Evolutionary conservation across 768 basidiomycete species (phyloP).

Genomic region (Serendipita sp.): DNA sequence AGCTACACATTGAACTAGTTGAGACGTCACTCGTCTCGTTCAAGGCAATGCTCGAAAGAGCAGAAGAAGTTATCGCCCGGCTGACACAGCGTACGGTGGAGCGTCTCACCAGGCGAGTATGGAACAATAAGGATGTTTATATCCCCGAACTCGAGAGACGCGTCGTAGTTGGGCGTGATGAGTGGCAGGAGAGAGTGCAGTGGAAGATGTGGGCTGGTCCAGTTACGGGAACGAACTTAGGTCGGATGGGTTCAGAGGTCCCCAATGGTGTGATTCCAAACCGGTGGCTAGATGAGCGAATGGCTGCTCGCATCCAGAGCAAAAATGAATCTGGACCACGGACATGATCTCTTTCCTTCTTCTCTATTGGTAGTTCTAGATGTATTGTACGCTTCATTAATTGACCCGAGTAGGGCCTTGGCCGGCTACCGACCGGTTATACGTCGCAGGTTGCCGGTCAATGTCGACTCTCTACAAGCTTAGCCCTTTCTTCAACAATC

Average conservation of each 20-base stretch:
- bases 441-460: constrained; percentile 11
- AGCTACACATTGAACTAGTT: not conserved
- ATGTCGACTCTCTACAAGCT: constrained; percentile 1
- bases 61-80: not conserved
- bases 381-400: not conserved
- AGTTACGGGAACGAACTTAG: not conserved
- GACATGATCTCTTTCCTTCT: not conserved
- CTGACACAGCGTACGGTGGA: not conserved
- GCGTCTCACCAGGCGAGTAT: not conserved
- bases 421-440: not conserved
- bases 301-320: not conserved
- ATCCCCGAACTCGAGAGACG: not conserved
- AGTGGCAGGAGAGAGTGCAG: not conserved
- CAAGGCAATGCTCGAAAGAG: not conserved
- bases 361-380: too few species aligned
- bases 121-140: not conserved
- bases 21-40: not conserved
- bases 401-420: not conserved
- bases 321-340: constrained; percentile 1
- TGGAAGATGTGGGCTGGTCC: not conserved
- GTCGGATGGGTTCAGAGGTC: not conserved
- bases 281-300: not conserved
- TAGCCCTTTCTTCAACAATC: constrained; percentile 1
- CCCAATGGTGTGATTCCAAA: not conserved
- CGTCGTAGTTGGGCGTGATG: not conserved